phyloP scores from a whole-genome alignment of 2,329 filamentous ascomycete species.

The Botrytis hyacinthi region DNA sequence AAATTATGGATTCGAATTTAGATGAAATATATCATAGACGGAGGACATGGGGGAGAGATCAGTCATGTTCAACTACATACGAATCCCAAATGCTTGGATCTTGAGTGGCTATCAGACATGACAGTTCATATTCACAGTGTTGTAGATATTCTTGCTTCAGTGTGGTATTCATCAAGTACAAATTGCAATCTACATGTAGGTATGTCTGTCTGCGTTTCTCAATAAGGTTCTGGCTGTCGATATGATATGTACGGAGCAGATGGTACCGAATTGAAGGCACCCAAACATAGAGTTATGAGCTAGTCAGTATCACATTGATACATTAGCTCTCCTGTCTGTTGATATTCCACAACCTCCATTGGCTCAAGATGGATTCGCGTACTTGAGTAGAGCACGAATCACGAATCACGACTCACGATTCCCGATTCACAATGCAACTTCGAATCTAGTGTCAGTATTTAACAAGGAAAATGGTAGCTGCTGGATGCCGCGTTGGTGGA shows the following conservation, averaged over 20 bases:
- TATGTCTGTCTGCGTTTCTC: not conserved
- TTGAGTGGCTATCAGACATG: not conserved
- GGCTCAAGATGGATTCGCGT: not conserved
- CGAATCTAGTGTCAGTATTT: not conserved
- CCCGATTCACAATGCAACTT: constrained; percentile 4
- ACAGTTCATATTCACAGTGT: not conserved
- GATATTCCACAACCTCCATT: not conserved
- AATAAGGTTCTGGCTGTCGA: not conserved
- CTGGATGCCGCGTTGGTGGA: not conserved
- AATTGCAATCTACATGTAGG: not conserved
- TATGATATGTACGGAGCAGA: not conserved
- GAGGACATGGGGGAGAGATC: not conserved
- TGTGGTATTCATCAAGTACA: not conserved
- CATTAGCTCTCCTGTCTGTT: constrained; percentile 3
- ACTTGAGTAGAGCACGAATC: not conserved
- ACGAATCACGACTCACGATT: not conserved
- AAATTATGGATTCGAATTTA: not conserved
- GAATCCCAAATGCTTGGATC: not conserved
- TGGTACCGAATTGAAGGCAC: constrained; percentile 5
- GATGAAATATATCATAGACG: not conserved
- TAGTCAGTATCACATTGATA: not conserved
- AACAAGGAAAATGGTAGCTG: constrained; percentile 14
- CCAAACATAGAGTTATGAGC: constrained; percentile 3
- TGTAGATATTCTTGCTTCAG: not conserved
- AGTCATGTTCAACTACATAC: not conserved